Conservation (phyloP, 2,329 filamentous ascomycete genomes). For the Trichoderma arundinaceum region DNA sequence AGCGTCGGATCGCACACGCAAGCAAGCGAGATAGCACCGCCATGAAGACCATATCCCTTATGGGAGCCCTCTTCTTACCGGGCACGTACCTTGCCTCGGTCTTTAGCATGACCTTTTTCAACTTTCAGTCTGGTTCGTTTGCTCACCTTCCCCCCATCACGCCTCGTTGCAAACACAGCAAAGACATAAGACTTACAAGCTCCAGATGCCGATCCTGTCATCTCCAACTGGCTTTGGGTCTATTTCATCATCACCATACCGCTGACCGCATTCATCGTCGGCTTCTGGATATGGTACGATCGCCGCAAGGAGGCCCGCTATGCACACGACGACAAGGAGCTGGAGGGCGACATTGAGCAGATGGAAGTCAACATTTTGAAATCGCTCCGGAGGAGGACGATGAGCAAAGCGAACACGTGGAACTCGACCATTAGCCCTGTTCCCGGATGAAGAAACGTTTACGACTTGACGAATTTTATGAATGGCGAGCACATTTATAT, state of each 20-base stretch:
- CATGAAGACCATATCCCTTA: conserved; percentile 69
- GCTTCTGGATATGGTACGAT: conserved; percentile 62
- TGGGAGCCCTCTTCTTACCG: conserved; percentile 67
- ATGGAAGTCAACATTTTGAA: conserved; percentile 65
- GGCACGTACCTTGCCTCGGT: conserved; percentile 67
- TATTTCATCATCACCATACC: conserved; percentile 68
- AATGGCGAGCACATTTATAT: not conserved
- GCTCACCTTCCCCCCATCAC: not conserved
- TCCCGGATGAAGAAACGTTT: conserved; percentile 30
- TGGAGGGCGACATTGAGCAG: conserved; percentile 60
- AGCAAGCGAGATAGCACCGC: conserved; percentile 67
- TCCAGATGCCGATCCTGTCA: conserved; percentile 47
- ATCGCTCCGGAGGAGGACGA: conserved; percentile 60
- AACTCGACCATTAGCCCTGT: conserved; percentile 48
- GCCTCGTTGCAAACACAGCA: not conserved
- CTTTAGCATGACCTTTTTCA: conserved; percentile 71
- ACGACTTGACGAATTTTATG: conserved; percentile 2
- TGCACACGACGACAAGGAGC: conserved; percentile 55
- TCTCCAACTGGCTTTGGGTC: conserved; percentile 63
- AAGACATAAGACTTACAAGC: not conserved
- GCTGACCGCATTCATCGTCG: conserved; percentile 60
- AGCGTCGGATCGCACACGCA: conserved; percentile 63
- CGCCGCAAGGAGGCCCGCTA: conserved; percentile 56
- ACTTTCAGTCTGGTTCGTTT: conserved; percentile 57
- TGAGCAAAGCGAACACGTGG: conserved; percentile 63